Conservation (phyloP, 495 filamentous ascomycete genomes). For the Xylaria bambusicola region DNA sequence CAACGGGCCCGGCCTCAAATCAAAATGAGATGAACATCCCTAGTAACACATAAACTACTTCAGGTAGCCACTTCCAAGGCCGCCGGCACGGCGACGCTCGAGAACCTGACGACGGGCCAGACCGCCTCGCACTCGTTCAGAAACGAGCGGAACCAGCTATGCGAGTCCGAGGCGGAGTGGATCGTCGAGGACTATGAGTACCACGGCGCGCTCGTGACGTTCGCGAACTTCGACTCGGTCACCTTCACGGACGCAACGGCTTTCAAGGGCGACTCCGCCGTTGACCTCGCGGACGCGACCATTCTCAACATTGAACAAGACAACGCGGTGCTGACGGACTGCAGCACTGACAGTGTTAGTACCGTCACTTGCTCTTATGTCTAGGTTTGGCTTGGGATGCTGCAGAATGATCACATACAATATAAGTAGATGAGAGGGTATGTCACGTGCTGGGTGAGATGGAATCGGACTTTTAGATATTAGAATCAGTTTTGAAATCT, state of each 20-base stretch:
- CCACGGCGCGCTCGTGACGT: conserved; percentile 48
- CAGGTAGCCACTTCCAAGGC: conserved; percentile 31
- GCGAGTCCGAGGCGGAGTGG: conserved; percentile 62
- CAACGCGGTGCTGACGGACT: conserved; percentile 49
- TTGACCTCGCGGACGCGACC: conserved; percentile 43
- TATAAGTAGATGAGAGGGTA: neutral
- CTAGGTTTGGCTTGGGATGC: neutral
- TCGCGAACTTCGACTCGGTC: conserved; percentile 57
- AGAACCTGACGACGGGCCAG: conserved; percentile 57
- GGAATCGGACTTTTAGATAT: neutral
- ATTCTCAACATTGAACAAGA: conserved; percentile 57
- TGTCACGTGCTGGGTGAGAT: too few relatives aligned
- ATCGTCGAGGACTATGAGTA: conserved; percentile 65
- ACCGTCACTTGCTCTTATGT: conserved; percentile 37
- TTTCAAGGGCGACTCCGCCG: conserved; percentile 30
- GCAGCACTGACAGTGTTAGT: conserved; percentile 42
- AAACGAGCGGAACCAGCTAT: conserved; percentile 37
- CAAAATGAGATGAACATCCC: neutral
- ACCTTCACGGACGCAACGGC: conserved; percentile 48
- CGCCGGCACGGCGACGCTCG: conserved; percentile 54
- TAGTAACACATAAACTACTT: conserved; percentile 38
- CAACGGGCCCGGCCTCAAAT: neutral
- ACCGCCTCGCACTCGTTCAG: conserved; percentile 54
- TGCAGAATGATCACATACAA: too few relatives aligned
- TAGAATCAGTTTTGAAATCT: too few relatives aligned